Conservation (phyloP, 257 asterid genomes). For the Jacaranda copaia region DNA sequence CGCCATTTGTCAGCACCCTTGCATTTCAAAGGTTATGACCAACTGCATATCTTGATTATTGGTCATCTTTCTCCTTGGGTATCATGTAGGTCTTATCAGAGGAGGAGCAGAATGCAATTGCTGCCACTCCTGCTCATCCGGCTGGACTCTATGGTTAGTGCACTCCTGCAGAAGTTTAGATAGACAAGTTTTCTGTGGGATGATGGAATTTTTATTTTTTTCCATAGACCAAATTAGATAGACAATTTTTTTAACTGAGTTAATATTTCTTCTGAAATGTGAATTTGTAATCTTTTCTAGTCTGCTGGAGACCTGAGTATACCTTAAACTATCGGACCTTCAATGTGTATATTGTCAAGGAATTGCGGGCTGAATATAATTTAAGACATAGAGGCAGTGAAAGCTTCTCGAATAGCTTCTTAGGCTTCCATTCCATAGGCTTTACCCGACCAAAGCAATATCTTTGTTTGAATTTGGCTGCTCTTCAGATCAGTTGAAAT, state of each 20-base stretch:
- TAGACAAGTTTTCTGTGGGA: neutral
- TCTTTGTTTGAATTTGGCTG: conserved; percentile 8
- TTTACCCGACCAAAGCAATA: neutral
- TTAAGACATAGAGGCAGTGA: conserved; percentile 23
- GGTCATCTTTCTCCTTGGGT: conserved; percentile 25
- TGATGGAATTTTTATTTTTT: conserved; percentile 11
- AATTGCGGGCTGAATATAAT: neutral
- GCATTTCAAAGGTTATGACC: conserved; percentile 12
- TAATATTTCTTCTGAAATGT: conserved; percentile 1
- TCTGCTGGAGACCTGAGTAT: conserved; percentile 21
- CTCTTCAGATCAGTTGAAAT: conserved; percentile 1
- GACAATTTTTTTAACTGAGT: too few relatives aligned
- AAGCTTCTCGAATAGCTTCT: conserved; percentile 19
- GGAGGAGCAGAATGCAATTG: conserved; percentile 84
- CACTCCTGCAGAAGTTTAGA: conserved; percentile 15
- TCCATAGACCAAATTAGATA: neutral
- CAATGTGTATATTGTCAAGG: neutral
- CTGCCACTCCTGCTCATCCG: conserved; percentile 97
- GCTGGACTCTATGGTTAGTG: conserved; percentile 86
- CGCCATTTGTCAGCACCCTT: conserved; percentile 21
- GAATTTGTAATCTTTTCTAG: conserved; percentile 12
- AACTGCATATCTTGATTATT: conserved; percentile 29
- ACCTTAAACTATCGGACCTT: neutral
- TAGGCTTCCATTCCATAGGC: conserved; percentile 12
- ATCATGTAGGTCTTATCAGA: conserved; percentile 70